Evolutionary conservation across 768 basidiomycete genomes (phyloP), one percentile per base, ranked within the genome.

Genomic region (Sutorius australiensis): DNA sequence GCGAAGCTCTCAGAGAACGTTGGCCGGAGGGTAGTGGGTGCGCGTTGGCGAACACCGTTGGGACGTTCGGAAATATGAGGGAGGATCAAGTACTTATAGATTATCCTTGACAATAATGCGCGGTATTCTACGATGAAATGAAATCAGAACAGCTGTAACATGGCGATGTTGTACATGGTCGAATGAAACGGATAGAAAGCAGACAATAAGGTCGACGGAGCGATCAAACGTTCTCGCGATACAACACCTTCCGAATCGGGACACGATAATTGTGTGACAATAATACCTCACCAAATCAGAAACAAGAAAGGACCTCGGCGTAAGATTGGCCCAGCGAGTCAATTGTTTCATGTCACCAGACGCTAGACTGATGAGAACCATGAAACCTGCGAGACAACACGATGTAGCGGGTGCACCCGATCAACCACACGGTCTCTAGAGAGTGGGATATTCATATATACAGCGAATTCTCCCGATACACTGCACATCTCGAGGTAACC

Each of bases 1-100:
- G 46, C 48, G 46, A 46, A 50, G 33, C 63, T 68, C 56, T 42
- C 61, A 51, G 63, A 66, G 66, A 31, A 58, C 53, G 57, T 33
- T 62, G 51, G 40, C 53, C 48, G 17, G 46, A 37, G 41, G 33
- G 24, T 42, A 9, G 45, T 34, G n/a, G 6, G 33, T 41, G 47
- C 16, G 24, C 37, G 37, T 14, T 49, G 41, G 43, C 31, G 42
- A 41, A 48, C 43, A 34, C 30, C 48, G 46, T 50, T 21, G 33
- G 48, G 24, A 32, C 24, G 24, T 24, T 24, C 24, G 24, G 30
- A 36, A 17, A 24, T 28, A 21, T 9, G 24, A 2, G 21, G 2
- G 28, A 36, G n/a, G 3, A 30, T 27, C 21, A 14, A 8, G 34
- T 24, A 57, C 54, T 66, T 67, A 68, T 67, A 68, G 46, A 31